These are phyloP conservation scores for Hanseniaspora clermontiae DNA, from an alignment of 805 yeast genomes.

Conservation along the genomic window DNA sequence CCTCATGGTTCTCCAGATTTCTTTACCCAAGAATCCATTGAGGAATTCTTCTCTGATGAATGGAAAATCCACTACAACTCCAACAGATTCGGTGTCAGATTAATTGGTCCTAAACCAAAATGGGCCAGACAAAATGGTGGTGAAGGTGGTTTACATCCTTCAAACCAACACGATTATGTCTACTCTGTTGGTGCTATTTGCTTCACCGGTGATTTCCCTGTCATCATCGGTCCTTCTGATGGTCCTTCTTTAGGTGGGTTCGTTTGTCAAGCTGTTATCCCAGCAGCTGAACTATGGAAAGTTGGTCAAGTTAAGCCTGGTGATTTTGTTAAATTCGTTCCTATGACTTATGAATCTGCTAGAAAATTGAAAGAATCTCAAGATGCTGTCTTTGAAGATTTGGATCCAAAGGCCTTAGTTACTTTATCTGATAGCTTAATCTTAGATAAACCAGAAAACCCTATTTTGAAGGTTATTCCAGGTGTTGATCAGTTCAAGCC, in stretches of 20 bases:
- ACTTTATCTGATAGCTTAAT: slow-evolving; percentile 25
- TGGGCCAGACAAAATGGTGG: slow-evolving; percentile 98
- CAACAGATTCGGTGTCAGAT: slow-evolving; percentile 88
- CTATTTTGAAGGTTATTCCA: slow-evolving; percentile 48
- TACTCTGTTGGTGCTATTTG: slow-evolving; percentile 93
- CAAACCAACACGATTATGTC: slow-evolving; percentile 96
- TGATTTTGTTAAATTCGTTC: slow-evolving; percentile 67
- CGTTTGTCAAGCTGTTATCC: slow-evolving; percentile 91
- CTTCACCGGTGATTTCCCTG: slow-evolving; percentile 98
- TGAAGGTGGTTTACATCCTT: slow-evolving; percentile 94
- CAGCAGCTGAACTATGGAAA: slow-evolving; percentile 95
- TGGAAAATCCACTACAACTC: slow-evolving; percentile 98
- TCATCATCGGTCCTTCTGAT: slow-evolving; percentile 77
- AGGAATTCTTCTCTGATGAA: slow-evolving; percentile 56
- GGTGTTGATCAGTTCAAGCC: slow-evolving; percentile 44
- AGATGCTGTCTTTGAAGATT: slow-evolving; percentile 38
- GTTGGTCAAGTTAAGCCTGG: slow-evolving; percentile 97
- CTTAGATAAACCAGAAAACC: slow-evolving; percentile 44
- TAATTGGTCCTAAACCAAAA: slow-evolving; percentile 87
- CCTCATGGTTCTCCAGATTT: slow-evolving; percentile 98
- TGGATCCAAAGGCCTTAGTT: slow-evolving; percentile 16
- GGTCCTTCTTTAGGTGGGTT: slow-evolving; percentile 97
- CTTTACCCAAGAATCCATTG: slow-evolving; percentile 62
- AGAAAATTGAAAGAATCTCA: slow-evolving; percentile 47
- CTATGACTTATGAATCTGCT: slow-evolving; percentile 60